phyloP scores from a whole-genome alignment of 495 filamentous ascomycete species.

The Tetracladium setigerum region DNA sequence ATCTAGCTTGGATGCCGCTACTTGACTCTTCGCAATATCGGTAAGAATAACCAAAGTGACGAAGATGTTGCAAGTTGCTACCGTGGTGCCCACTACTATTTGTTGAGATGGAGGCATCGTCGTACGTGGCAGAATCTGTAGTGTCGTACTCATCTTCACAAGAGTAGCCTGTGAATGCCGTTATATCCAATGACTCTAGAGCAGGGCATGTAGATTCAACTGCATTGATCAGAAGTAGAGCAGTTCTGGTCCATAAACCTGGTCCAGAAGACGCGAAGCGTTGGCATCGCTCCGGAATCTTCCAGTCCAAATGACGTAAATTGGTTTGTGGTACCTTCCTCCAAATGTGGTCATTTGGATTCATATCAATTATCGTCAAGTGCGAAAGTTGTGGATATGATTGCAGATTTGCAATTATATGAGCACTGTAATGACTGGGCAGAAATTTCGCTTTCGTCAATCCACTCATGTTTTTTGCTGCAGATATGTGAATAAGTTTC shows the following conservation, averaged over 20 bases:
- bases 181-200: slow-evolving; percentile 7
- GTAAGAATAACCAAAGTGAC: slow-evolving; percentile 4
- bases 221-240: slow-evolving; percentile 3
- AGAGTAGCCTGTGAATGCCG: no score
- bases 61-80: not conserved
- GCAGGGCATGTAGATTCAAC: slow-evolving; percentile 11
- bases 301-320: slow-evolving; percentile 1
- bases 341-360: slow-evolving; percentile 10
- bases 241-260: not conserved
- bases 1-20: not conserved
- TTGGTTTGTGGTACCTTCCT: not conserved
- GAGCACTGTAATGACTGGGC: not conserved
- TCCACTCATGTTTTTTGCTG: slow-evolving; percentile 9
- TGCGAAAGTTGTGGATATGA: slow-evolving; percentile 6
- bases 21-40: not conserved
- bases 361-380: not conserved
- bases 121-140: no score
- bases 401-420: slow-evolving; percentile 5
- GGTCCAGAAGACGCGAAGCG: no score
- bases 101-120: not conserved
- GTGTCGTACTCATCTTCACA: no score
- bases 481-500: not conserved
- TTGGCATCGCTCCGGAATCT: not conserved
- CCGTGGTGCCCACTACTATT: not conserved
- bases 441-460: slow-evolving; percentile 3